These are phyloP conservation scores for Apiospora sp. DNA, from an alignment of 2,329 filamentous ascomycete species.

Conservation along the genomic window DNA sequence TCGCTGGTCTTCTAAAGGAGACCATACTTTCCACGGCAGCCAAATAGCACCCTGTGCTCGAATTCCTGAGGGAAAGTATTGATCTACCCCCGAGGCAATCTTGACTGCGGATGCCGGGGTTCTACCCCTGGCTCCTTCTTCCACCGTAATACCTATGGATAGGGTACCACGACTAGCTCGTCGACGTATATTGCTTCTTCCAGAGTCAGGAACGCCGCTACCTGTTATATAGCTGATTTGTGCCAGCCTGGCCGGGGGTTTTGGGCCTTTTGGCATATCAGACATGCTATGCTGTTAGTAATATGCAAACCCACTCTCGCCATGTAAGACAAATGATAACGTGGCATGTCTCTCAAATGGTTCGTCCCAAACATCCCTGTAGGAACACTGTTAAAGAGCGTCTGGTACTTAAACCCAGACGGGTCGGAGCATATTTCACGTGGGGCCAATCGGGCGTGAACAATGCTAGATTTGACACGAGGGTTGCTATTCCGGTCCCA, in stretches of 20 bases:
- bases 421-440: constrained; percentile 4
- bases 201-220: neutral
- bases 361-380: constrained; percentile 3
- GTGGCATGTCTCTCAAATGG: constrained; percentile 7
- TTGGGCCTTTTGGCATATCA: neutral
- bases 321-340: constrained; percentile 4
- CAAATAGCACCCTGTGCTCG: neutral
- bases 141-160: neutral
- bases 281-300: neutral
- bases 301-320: constrained; percentile 7
- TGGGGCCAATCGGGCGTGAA: neutral
- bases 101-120: neutral
- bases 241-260: neutral
- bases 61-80: neutral
- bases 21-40: neutral
- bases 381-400: neutral
- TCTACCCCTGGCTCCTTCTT: neutral
- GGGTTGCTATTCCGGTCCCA: constrained; percentile 7
- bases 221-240: neutral
- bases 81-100: neutral
- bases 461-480: neutral
- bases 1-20: neutral
- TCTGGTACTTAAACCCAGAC: neutral
- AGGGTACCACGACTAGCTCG: neutral
- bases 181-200: constrained; percentile 6